Percentiles rank a stretch among this genome's conserved stretches.
Conservation (phyloP, 2,329 filamentous ascomycete species). For the Atkinsonella hypoxylon region DNA sequence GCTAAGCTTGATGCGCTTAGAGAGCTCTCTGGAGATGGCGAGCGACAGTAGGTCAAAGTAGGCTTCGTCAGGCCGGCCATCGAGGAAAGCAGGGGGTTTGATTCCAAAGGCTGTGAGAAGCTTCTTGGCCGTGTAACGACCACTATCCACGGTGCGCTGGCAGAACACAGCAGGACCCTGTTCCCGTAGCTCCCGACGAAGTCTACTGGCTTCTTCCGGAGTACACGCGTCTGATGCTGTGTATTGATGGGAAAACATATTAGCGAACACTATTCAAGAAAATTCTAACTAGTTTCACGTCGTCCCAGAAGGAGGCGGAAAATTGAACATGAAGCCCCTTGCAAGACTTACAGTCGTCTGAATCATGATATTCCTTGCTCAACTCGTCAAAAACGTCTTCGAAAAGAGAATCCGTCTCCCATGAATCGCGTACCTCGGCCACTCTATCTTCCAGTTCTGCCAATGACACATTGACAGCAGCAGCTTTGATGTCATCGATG, state of each 20-base stretch:
- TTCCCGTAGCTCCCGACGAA: conserved; percentile 59
- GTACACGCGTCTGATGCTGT: conserved; percentile 42
- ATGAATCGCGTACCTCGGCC: conserved; percentile 40
- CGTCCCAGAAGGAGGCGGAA: background rate
- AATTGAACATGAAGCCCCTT: background rate
- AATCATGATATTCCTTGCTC: conserved; percentile 40
- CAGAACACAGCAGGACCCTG: conserved; percentile 72
- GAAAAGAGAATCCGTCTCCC: conserved; percentile 53
- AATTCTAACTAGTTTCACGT: background rate
- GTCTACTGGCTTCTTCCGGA: conserved; percentile 54
- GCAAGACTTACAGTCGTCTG: conserved; percentile 1
- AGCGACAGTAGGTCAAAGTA: conserved; percentile 66
- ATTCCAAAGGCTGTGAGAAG: conserved; percentile 80
- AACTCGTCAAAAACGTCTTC: conserved; percentile 50
- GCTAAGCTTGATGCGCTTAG: conserved; percentile 66
- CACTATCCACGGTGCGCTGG: conserved; percentile 55
- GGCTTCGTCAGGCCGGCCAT: conserved; percentile 53
- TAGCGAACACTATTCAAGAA: background rate
- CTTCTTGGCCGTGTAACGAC: conserved; percentile 65
- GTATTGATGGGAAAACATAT: background rate
- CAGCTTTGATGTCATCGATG: conserved; percentile 23
- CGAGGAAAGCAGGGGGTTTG: conserved; percentile 59
- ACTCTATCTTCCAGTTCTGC: conserved; percentile 39
- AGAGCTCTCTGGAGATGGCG: conserved; percentile 68
- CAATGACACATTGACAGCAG: conserved; percentile 23